Evolutionary conservation across 768 basidiomycete species (phyloP).

Genomic region (Chiua virens): DNA sequence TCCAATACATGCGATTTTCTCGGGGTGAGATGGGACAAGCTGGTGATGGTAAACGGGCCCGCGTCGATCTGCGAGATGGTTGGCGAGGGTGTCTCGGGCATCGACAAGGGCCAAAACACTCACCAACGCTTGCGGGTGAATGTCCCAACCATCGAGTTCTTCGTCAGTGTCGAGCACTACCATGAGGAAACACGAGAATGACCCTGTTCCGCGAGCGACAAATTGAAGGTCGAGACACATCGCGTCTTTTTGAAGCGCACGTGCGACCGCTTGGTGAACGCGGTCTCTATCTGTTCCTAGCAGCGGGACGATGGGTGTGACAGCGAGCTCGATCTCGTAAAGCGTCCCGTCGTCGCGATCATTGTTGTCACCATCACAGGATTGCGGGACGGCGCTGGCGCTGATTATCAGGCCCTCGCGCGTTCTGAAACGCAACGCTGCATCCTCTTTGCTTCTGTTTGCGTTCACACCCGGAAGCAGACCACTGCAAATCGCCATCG

Average conservation of each 20-base stretch:
- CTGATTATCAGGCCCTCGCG: constrained; percentile 29
- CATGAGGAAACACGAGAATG: constrained; percentile 38
- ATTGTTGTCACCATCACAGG: too few relatives aligned
- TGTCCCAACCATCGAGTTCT: constrained; percentile 31
- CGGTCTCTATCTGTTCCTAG: constrained; percentile 30
- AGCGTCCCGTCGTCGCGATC: constrained; percentile 8
- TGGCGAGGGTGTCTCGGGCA: too few relatives aligned
- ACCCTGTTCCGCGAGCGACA: constrained; percentile 36
- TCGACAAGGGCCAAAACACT: too few relatives aligned
- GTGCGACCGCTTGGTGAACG: constrained; percentile 31
- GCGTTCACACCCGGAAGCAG: neutral
- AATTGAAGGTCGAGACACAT: constrained; percentile 36
- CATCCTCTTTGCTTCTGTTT: neutral
- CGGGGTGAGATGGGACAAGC: constrained; percentile 40
- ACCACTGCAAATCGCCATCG: constrained; percentile 35
- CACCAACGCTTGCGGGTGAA: constrained; percentile 38
- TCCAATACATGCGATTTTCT: constrained; percentile 39
- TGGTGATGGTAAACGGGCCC: constrained; percentile 23
- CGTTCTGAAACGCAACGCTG: constrained; percentile 31
- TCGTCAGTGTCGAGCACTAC: constrained; percentile 43
- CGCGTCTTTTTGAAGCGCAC: constrained; percentile 35
- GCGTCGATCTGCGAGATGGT: neutral
- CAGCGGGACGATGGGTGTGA: constrained; percentile 25
- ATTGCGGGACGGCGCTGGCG: neutral
- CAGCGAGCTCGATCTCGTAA: constrained; percentile 40